phyloP scores from a whole-genome alignment of 768 basidiomycete genomes.

The Auriscalpium vulgare region DNA sequence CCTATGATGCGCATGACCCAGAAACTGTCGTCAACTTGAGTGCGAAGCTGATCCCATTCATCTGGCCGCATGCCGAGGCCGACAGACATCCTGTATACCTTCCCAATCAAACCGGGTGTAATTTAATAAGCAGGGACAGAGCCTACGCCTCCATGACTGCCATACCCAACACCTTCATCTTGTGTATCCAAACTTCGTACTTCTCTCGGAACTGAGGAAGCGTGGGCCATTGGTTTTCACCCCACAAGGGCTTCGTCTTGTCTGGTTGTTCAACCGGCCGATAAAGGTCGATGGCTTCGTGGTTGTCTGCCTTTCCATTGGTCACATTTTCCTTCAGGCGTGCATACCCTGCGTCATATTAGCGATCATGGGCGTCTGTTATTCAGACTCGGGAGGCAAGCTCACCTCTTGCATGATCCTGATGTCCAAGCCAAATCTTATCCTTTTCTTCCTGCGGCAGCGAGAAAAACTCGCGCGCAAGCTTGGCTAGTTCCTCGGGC shows the following conservation, averaged over 20 bases:
- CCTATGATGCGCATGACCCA: slow-evolving; percentile 88
- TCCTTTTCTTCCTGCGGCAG: slow-evolving; percentile 57
- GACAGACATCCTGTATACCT: slow-evolving; percentile 56
- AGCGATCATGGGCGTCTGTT: too few species aligned
- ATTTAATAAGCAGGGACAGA: background rate
- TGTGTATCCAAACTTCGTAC: slow-evolving; percentile 70
- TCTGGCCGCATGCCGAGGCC: slow-evolving; percentile 66
- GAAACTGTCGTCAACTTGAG: slow-evolving; percentile 74
- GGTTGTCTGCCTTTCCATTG: slow-evolving; percentile 74
- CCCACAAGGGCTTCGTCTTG: slow-evolving; percentile 66
- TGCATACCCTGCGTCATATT: slow-evolving; percentile 54
- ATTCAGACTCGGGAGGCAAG: background rate
- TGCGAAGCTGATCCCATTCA: slow-evolving; percentile 64
- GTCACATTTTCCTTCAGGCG: slow-evolving; percentile 81
- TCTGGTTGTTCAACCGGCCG: slow-evolving; percentile 63
- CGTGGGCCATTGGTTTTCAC: slow-evolving; percentile 83
- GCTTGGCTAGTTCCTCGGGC: slow-evolving; percentile 52
- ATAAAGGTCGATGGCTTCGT: slow-evolving; percentile 82
- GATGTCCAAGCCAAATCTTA: slow-evolving; percentile 51
- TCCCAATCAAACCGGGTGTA: background rate
- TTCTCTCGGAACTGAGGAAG: slow-evolving; percentile 49
- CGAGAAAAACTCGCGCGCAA: slow-evolving; percentile 68
- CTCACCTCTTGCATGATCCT: slow-evolving; percentile 74
- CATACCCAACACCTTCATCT: slow-evolving; percentile 78
- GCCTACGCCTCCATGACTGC: slow-evolving; percentile 82